Conservation (phyloP, 352 stramenopile genomes). For the Pythium grandisporangium region DNA sequence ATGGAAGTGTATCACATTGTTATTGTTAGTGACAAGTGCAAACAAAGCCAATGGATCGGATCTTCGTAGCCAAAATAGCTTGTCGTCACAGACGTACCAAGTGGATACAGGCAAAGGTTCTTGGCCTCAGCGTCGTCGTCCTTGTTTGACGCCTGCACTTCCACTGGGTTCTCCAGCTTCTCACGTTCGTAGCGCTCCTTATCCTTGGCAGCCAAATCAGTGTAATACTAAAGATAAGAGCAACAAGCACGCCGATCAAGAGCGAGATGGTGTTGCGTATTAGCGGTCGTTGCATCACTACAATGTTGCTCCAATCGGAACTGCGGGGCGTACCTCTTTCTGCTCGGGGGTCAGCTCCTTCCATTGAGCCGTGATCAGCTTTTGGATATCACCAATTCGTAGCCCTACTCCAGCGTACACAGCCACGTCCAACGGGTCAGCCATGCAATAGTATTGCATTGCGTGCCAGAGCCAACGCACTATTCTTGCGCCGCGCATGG, state of each 20-base stretch:
- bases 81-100: constrained; percentile 13
- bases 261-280: too few species aligned
- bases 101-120: constrained; percentile 45
- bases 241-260: not conserved
- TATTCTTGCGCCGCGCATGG: not conserved
- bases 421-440: too few species aligned
- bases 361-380: constrained; percentile 88
- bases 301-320: too few species aligned
- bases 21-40: too few species aligned
- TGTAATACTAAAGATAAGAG: constrained; percentile 47
- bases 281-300: too few species aligned
- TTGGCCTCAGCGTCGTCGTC: constrained; percentile 16
- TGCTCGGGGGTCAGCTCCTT: constrained; percentile 73
- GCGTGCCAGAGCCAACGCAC: too few species aligned
- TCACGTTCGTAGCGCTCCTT: constrained; percentile 78
- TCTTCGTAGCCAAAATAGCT: not conserved
- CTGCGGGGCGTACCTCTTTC: constrained; percentile 42
- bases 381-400: constrained; percentile 76
- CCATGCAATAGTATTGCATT: too few species aligned
- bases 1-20: too few species aligned
- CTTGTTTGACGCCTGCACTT: constrained; percentile 41
- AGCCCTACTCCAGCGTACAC: constrained; percentile 17
- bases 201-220: constrained; percentile 78
- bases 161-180: constrained; percentile 49
- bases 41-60: not conserved